Evolutionary conservation across 768 basidiomycete species (phyloP).

Genomic region (Suillus americanus): DNA sequence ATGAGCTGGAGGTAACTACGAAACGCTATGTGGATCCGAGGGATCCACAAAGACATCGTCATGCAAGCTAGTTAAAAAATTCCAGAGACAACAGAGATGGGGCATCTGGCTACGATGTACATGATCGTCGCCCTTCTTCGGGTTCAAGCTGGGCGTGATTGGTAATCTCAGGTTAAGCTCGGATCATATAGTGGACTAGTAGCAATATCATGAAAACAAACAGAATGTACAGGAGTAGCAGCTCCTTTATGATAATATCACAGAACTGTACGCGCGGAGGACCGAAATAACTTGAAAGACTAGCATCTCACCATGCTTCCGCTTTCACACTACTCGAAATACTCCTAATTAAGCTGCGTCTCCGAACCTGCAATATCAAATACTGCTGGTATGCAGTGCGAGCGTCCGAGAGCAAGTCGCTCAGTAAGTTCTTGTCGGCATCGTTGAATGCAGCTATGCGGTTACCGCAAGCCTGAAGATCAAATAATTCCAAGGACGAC

Average conservation of each 20-base stretch:
- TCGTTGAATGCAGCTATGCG: neutral
- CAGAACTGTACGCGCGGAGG: neutral
- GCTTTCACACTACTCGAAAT: neutral
- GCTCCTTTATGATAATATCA: neutral
- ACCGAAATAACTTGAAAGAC: neutral
- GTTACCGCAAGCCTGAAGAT: neutral
- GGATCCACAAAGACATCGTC: too few relatives aligned
- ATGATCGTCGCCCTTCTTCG: too few relatives aligned
- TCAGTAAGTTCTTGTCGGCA: neutral
- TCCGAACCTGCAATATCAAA: neutral
- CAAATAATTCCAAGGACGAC: neutral
- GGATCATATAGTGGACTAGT: too few relatives aligned
- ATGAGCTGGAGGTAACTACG: too few relatives aligned
- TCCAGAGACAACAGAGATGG: too few relatives aligned
- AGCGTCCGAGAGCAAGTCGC: neutral
- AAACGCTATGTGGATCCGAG: too few relatives aligned
- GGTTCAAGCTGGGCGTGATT: too few relatives aligned
- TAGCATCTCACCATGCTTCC: neutral
- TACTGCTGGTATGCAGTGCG: neutral
- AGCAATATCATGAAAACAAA: too few relatives aligned
- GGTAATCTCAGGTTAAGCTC: too few relatives aligned
- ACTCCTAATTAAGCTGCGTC: neutral
- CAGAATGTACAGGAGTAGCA: too few relatives aligned
- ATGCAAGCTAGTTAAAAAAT: too few relatives aligned
- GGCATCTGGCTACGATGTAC: too few relatives aligned